Evolutionary conservation across 371 early-diverging fungal genomes (phyloP), one percentile per base, ranked within the genome.

Genomic region (Chytridium lagenaria): DNA sequence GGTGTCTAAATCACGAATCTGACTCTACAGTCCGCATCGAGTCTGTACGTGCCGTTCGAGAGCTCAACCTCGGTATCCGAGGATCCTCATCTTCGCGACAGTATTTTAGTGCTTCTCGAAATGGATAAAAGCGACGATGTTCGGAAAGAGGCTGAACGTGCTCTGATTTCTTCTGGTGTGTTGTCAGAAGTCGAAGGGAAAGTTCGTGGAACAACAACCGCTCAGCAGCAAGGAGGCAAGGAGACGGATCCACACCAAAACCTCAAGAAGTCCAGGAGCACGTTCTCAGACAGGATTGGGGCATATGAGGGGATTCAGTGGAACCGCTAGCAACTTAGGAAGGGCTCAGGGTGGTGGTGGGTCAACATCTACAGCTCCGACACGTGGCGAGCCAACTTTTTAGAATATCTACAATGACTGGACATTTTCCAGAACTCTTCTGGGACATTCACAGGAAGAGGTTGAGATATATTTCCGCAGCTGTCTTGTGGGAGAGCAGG

Each of bases 1-100:
- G 82, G 72, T 71, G 68, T 26, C 59, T 85, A 16, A 69, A 77
- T 30, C 85, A 85, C 55, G 85, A 85, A 16, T 22, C 31, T 2
- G 55, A 72, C 50, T 38, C 75, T 0, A 67, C 74, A 28, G 85
- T 85, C 10, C 71, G 81, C 26, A 77, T 74, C 10, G 85, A 83
- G 63, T 80, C 85, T 30, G 77, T 82, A 39, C 49, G 77, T 5
- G 72, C 83, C 16, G 65, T 69, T 7, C 34, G 28, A 1, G 61
- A 74, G 12, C 75, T 85, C 28, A 76, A 73, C 0, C 70, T 83
- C 22, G n/a, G 39, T 81, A 19, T 28, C 37, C 0, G 72, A 71
- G 2, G 77, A 81, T 37, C 38, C 49, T 22, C 34, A 28, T n/a
- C 31, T 81, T 19, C 70, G 74, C 34, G 78, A 83, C n/a, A 78